Conservation (phyloP, 2,329 filamentous ascomycete genomes). For the Aspergillus ochraceus region DNA sequence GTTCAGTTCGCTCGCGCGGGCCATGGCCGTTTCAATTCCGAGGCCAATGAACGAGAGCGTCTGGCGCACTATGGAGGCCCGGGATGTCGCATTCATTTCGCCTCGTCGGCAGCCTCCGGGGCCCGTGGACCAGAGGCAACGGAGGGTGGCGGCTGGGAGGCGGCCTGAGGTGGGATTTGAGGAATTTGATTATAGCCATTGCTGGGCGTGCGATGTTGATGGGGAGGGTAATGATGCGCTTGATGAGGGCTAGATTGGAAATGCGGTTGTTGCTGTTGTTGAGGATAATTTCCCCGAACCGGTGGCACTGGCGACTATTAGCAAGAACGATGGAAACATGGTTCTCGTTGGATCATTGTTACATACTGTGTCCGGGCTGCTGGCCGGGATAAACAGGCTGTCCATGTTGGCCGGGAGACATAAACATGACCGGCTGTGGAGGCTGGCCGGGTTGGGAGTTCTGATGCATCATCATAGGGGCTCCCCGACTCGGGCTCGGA, state of each 20-base stretch:
- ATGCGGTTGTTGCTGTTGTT: slow-evolving; percentile 55
- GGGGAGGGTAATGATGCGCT: slow-evolving; percentile 60
- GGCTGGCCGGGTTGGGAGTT: slow-evolving; percentile 87
- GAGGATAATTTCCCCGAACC: slow-evolving; percentile 60
- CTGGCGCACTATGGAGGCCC: slow-evolving; percentile 5
- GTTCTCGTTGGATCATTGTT: slow-evolving; percentile 10
- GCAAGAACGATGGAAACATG: slow-evolving; percentile 33
- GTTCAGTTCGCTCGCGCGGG: neutral
- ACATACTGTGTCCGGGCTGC: slow-evolving; percentile 74
- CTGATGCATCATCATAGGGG: slow-evolving; percentile 93
- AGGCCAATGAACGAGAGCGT: slow-evolving; percentile 6
- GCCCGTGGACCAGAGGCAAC: slow-evolving; percentile 40
- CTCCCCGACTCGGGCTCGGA: slow-evolving; percentile 82
- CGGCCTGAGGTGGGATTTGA: slow-evolving; percentile 47
- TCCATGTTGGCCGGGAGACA: slow-evolving; percentile 74
- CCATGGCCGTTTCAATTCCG: slow-evolving; percentile 1
- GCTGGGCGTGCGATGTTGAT: slow-evolving; percentile 57
- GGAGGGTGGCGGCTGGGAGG: slow-evolving; percentile 35
- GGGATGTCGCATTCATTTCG: slow-evolving; percentile 42
- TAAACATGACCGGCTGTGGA: slow-evolving; percentile 66
- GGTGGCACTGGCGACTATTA: slow-evolving; percentile 55
- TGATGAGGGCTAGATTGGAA: slow-evolving; percentile 67
- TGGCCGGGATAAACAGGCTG: slow-evolving; percentile 72
- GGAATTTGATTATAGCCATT: slow-evolving; percentile 54
- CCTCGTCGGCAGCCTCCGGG: slow-evolving; percentile 46